A percentile compares a stretch with the other conserved stretches of the same genome.
phyloP scores from a whole-genome alignment of 2,329 filamentous ascomycete species.

The Phyllosticta ampelicida region DNA sequence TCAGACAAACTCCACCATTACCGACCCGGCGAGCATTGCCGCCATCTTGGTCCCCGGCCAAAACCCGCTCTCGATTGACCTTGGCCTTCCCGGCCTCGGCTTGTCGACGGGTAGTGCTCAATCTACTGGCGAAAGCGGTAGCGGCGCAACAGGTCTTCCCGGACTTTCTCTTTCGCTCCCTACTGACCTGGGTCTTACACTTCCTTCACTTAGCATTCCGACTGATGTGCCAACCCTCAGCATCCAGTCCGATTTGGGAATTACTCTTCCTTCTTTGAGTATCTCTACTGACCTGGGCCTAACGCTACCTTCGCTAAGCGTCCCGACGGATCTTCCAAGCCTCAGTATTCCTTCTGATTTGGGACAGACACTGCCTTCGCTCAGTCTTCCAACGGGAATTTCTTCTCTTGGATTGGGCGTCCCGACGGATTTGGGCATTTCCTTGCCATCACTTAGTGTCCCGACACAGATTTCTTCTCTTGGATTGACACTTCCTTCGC shows the following conservation, averaged over 20 bases:
- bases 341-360: not conserved
- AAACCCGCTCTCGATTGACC: not conserved
- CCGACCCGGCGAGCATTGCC: slow-evolving; percentile 1
- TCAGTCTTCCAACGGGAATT: not conserved
- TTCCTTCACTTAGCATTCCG: not conserved
- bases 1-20: not conserved
- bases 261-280: not conserved
- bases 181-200: not conserved
- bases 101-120: not conserved
- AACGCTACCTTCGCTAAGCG: not conserved
- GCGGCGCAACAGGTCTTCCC: not conserved
- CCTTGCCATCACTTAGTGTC: not conserved
- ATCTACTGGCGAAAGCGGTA: not conserved
- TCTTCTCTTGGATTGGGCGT: not conserved
- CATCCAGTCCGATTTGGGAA: too few relatives aligned
- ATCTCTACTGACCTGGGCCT: not conserved
- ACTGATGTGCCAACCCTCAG: not conserved
- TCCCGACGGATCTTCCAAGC: not conserved
- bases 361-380: not conserved
- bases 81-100: not conserved
- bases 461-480: not conserved
- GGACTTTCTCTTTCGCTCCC: not conserved
- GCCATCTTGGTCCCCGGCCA: not conserved
- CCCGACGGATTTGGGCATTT: not conserved
- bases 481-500: not conserved